Base-by-base conservation (phyloP, 257 asterid species). In the Lavandula angustifolia region DNA sequence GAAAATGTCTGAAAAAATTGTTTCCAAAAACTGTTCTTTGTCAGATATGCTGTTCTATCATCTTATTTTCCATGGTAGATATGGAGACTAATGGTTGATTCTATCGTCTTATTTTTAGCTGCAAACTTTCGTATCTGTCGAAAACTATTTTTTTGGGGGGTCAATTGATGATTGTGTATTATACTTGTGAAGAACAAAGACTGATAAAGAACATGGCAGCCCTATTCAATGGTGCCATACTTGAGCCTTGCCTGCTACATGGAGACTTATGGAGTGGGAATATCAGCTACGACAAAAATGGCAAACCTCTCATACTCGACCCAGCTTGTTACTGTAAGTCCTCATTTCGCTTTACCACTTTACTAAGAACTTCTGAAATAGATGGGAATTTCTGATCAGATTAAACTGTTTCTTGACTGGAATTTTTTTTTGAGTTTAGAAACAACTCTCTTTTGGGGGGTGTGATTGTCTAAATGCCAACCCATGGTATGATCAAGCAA, bases 221-320 rank as follows among this genome's bases (percentile, higher is more conserved):
- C 66, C 79, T 92, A 12, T 89, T 92, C 61, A 78, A 85, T 55
- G 85, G 86, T 72, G 84, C 80, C 51, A 75, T 77, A 12, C 43
- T 87, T 57, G 92, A 85, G 83, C 96, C 98, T 67, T 87, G 98
- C 87, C 72, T 92, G 78, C 67, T 92, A 64, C 98, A 92, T 44
- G 98, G 98, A 53, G 98, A 92, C 80, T 77, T 92, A 54, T 92
- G 98, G 98, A 92, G 98, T 70, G 98, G 98, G 54, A 92, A 92
- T 67, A 84, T 92, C 70, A 78, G 85, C 70, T 84, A 84, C 35
- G 97, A 89, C 82, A 85, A 80, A 68, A 81, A 76, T 32, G 96
- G 98, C 0, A 96, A 89, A 61, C 97, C 96, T 40, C 95, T 92
- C 74, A 89, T 92, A 57, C 96, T 92, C 27, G 98, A 92, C 77